Evolutionary conservation across 371 early-diverging fungal genomes (phyloP), one percentile per base, ranked within the genome.

Genomic region (Zopfochytrium polystomum): DNA sequence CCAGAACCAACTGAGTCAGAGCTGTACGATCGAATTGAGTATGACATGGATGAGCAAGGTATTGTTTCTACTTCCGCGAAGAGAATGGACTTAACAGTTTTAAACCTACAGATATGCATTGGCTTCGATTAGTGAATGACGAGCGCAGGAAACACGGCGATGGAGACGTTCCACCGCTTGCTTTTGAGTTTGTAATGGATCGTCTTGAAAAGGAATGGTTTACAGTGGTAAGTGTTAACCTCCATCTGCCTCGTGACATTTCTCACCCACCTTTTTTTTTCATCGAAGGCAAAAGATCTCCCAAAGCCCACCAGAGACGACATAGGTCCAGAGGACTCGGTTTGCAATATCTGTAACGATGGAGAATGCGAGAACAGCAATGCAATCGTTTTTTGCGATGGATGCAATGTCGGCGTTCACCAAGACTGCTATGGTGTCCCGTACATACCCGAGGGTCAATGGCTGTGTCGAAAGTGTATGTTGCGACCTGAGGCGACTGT

Each of bases 361-460:
- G 90, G 90, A 3, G 97, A 98, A 74, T 88, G 89, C 68, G 96
- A 96, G 74, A 96, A 95, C 69, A 88, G 90, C 66, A 98, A 99
- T 71, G 96, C 93, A 0, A 97, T 99, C 56, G 98, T 99, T 1
- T 98, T 95, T 68, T 99, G 99, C 77, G 99, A 99, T 75, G 96
- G 99, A 0, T 99, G 99, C 74, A 95, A 99, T 72, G 67, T 99
- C 34, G 97, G 96, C 4, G 99, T 99, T 2, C 99, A 99, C 77
- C 98, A 99, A 88, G 96, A 95, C 68, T 99, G 99, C 72, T 99
- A 99, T 73, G 99, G 99, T n/a, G 89, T 99, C 25, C 98, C 98
- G 3, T 96, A 90, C 71, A 97, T 99, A 51, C 99, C 99, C 25
- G 98, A 99, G 73, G 99, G 99, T 11, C 95, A 92, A 71, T 99